Percentiles rank a stretch among this genome's conserved stretches.
Conservation (phyloP, 306 rosid species). For the Acacia melanoxylon region DNA sequence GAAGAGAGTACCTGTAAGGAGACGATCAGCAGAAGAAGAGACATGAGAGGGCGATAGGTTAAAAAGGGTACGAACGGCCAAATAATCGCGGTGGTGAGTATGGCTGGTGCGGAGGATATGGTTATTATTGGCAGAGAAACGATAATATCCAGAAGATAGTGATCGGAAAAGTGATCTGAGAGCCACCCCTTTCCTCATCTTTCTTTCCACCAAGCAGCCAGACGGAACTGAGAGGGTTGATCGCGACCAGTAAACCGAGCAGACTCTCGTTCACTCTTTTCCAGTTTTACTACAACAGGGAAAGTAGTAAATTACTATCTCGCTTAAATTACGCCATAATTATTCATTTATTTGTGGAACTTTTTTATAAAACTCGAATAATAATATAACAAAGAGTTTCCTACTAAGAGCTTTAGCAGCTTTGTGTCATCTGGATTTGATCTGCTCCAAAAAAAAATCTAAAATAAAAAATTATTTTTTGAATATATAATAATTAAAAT, state of each 20-base stretch:
- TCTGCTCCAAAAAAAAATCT: no score
- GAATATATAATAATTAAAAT: no score
- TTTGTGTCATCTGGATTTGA: no score
- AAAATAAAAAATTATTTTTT: no score
- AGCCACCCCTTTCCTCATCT: conserved; percentile 59
- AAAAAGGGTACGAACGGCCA: conserved; percentile 37
- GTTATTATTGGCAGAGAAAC: conserved; percentile 34
- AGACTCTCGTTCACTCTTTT: not conserved
- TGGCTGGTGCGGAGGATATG: conserved; percentile 19
- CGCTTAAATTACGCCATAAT: not conserved
- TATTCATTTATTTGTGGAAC: no score
- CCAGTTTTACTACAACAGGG: not conserved
- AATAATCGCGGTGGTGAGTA: conserved; percentile 16
- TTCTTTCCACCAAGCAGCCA: not conserved
- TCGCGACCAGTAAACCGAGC: not conserved
- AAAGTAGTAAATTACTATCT: not conserved
- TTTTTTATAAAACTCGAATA: no score
- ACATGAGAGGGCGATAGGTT: conserved; percentile 34
- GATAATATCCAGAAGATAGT: conserved; percentile 57
- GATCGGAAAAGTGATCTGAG: conserved; percentile 70
- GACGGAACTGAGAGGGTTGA: not conserved
- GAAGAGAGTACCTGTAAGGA: conserved; percentile 41
- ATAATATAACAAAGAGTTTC: no score
- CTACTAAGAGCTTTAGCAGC: no score
- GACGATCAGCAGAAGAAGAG: conserved; percentile 15